A percentile compares a stretch with the other conserved stretches of the same genome.
phyloP scores from a whole-genome alignment of 495 filamentous ascomycete species.

The Hyphodiscus hymeniophilus region DNA sequence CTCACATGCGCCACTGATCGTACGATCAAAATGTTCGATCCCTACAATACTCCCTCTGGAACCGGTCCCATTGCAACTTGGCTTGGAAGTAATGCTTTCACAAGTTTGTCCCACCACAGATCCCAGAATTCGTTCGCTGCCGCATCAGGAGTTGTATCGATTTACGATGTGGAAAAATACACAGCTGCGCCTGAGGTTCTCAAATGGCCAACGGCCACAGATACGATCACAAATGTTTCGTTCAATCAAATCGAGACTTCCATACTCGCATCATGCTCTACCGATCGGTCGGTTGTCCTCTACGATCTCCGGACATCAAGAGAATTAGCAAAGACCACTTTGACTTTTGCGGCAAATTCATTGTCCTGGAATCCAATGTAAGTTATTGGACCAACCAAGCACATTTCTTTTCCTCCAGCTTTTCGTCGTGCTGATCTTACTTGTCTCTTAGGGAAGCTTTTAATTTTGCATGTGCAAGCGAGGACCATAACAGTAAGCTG shows the following conservation, averaged over 20 bases:
- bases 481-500: constrained; percentile 37
- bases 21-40: constrained; percentile 84
- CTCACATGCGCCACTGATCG: constrained; percentile 85
- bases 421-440: too few species aligned
- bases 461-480: constrained; percentile 78
- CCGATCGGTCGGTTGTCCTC: constrained; percentile 78
- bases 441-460: too few species aligned
- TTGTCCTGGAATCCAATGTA: constrained; percentile 94
- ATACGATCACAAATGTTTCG: constrained; percentile 83
- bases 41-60: constrained; percentile 61
- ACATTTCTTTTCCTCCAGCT: too few species aligned
- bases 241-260: constrained; percentile 96
- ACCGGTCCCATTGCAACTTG: constrained; percentile 68
- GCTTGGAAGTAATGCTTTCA: constrained; percentile 74
- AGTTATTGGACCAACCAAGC: too few species aligned
- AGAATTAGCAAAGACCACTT: constrained; percentile 67
- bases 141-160: constrained; percentile 69
- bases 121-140: constrained; percentile 65
- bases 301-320: constrained; percentile 85
- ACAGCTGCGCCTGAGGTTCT: constrained; percentile 72
- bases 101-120: constrained; percentile 76
- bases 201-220: constrained; percentile 76
- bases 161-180: constrained; percentile 76
- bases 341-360: constrained; percentile 76
- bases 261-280: constrained; percentile 71